phyloP scores from a whole-genome alignment of 768 basidiomycete genomes.

The Chalciporus sphaerocephalus region DNA sequence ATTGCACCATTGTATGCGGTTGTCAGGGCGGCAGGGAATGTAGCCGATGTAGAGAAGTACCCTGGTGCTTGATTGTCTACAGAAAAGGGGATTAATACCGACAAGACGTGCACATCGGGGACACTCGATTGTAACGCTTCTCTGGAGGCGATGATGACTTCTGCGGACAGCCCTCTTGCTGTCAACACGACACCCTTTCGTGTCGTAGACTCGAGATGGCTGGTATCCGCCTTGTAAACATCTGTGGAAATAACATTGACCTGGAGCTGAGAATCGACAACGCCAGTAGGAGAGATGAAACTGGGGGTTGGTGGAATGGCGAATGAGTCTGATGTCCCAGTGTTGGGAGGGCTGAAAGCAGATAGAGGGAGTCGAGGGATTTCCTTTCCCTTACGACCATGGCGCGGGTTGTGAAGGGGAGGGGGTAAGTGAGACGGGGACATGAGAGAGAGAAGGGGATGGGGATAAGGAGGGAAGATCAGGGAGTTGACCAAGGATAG shows the following conservation, averaged over 20 bases:
- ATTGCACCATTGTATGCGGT: conserved; percentile 51
- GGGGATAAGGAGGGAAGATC: no score
- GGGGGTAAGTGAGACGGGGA: conserved; percentile 4
- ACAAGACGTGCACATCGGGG: conserved; percentile 41
- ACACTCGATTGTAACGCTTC: conserved; percentile 32
- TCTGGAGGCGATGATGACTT: conserved; percentile 41
- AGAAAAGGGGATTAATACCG: conserved; percentile 58
- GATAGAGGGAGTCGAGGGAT: conserved; percentile 72
- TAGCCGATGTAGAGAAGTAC: conserved; percentile 27
- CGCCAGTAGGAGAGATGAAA: conserved; percentile 53
- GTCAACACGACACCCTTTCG: conserved; percentile 59
- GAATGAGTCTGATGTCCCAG: conserved; percentile 62
- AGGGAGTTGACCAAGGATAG: no score
- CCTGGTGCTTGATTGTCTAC: conserved; percentile 45
- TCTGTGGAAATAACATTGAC: conserved; percentile 27
- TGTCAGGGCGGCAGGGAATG: conserved; percentile 36
- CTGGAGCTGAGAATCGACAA: conserved; percentile 69
- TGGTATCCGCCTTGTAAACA: conserved; percentile 34
- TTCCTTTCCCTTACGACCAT: conserved; percentile 63
- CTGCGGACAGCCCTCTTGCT: conserved; percentile 33
- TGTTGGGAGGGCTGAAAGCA: conserved; percentile 69
- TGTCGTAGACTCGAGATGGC: conserved; percentile 43
- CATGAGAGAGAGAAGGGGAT: background rate
- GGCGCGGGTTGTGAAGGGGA: conserved; percentile 32
- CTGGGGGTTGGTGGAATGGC: conserved; percentile 67